Conservation (phyloP, 257 asterid genomes). For the Scutellaria galericulata region DNA sequence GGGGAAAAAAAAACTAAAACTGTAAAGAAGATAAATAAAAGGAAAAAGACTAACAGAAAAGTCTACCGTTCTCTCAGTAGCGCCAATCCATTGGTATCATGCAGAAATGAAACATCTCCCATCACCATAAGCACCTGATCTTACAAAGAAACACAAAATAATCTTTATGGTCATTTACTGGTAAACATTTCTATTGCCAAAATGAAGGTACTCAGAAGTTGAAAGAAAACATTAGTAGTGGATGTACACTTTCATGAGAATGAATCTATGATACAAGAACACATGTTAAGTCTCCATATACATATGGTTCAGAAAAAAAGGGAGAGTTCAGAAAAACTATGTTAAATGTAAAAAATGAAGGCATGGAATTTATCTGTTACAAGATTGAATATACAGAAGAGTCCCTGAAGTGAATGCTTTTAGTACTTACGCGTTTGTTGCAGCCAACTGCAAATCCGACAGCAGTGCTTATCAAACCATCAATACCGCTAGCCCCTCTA, state of each 20-base stretch:
- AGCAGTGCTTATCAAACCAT: conserved; percentile 95
- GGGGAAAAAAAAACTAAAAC: background rate
- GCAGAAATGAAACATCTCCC: conserved; percentile 93
- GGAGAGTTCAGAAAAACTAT: too few species aligned
- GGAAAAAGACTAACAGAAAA: conserved; percentile 20
- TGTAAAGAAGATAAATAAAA: conserved; percentile 4
- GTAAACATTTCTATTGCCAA: conserved; percentile 1
- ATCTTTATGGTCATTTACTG: conserved; percentile 1
- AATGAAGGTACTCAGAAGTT: conserved; percentile 5
- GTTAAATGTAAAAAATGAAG: background rate
- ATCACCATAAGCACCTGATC: conserved; percentile 71
- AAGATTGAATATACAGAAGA: too few species aligned
- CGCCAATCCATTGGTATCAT: conserved; percentile 92
- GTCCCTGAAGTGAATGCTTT: background rate
- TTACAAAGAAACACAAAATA: conserved; percentile 15
- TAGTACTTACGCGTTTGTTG: conserved; percentile 80
- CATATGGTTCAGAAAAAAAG: background rate
- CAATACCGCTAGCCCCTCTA: conserved; percentile 98
- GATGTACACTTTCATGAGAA: conserved; percentile 7
- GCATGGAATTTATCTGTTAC: too few species aligned
- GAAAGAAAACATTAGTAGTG: background rate
- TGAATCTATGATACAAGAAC: background rate
- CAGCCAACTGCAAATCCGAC: conserved; percentile 90
- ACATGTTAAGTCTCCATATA: background rate
- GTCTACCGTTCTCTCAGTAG: conserved; percentile 69